Evolutionary conservation across 2,329 filamentous ascomycete genomes (phyloP).

Genomic region (Xylaria hypoxylon): DNA sequence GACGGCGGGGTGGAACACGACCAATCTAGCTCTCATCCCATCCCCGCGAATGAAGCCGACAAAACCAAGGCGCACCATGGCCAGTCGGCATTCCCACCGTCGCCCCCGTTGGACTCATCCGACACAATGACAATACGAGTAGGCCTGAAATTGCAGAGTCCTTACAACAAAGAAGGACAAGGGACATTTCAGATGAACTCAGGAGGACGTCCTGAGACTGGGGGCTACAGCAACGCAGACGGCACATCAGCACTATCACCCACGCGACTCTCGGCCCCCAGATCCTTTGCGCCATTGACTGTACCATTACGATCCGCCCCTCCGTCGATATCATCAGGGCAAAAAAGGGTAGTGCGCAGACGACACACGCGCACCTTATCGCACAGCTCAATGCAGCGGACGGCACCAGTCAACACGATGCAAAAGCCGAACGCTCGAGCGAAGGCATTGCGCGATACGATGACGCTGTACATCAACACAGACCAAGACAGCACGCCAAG

Average conservation of each 20-base stretch:
- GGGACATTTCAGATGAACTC: neutral
- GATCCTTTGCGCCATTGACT: neutral
- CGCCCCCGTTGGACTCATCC: slow-evolving; percentile 11
- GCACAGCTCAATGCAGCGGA: slow-evolving; percentile 2
- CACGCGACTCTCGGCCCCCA: slow-evolving; percentile 5
- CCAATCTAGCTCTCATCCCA: neutral
- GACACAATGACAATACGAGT: slow-evolving; percentile 34
- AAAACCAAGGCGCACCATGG: neutral
- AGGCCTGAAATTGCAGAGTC: slow-evolving; percentile 13
- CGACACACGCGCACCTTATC: slow-evolving; percentile 15
- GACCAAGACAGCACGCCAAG: slow-evolving; percentile 18
- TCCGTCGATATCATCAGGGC: neutral
- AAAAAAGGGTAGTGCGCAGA: slow-evolving; percentile 4
- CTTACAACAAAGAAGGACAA: neutral
- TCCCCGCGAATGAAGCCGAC: neutral
- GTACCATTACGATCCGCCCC: neutral
- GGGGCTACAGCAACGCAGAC: slow-evolving; percentile 5
- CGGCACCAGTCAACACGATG: neutral
- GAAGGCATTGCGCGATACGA: slow-evolving; percentile 9
- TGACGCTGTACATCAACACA: slow-evolving; percentile 21
- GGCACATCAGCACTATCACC: neutral
- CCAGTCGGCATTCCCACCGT: slow-evolving; percentile 4
- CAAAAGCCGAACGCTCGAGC: slow-evolving; percentile 1
- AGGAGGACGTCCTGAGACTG: neutral
- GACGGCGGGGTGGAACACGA: neutral